phyloP scores from a whole-genome alignment of 2,329 filamentous ascomycete genomes.

The Chrysoporthe deuterocubensis region DNA sequence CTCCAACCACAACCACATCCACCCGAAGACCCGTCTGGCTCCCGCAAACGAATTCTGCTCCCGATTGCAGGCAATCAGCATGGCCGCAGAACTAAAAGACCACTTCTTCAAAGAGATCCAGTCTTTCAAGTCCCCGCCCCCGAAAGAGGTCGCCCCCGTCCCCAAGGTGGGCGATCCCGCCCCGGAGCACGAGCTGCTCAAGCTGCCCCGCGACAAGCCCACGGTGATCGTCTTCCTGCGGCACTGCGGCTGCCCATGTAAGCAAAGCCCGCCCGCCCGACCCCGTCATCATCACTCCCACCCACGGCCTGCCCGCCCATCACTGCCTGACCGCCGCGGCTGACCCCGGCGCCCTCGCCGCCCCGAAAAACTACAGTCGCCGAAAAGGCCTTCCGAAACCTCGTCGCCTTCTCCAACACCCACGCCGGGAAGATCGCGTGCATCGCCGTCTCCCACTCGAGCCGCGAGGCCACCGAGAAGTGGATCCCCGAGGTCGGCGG shows the following conservation, averaged over 20 bases:
- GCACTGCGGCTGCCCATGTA: conserved; percentile 77
- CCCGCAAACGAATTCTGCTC: too few relatives aligned
- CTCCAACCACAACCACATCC: not conserved
- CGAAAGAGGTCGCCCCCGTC: conserved; percentile 48
- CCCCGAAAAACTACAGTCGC: conserved; percentile 54
- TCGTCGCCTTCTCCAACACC: conserved; percentile 55
- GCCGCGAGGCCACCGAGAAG: conserved; percentile 53
- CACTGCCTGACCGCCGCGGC: not conserved
- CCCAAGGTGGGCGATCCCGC: conserved; percentile 60
- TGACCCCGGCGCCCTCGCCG: not conserved
- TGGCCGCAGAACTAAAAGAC: conserved; percentile 19
- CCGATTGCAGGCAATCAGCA: not conserved
- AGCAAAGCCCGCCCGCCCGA: conserved; percentile 32
- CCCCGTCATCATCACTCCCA: not conserved
- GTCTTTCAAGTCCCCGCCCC: conserved; percentile 27
- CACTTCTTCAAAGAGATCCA: conserved; percentile 24
- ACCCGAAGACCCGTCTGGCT: too few relatives aligned
- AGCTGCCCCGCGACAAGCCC: conserved; percentile 58
- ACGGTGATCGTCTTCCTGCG: conserved; percentile 70
- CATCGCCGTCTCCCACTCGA: conserved; percentile 66
- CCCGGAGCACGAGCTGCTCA: conserved; percentile 54
- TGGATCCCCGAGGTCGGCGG: conserved; percentile 63
- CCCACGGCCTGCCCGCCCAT: not conserved
- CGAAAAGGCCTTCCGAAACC: conserved; percentile 64
- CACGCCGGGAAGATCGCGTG: conserved; percentile 56